Conservation (phyloP, 768 basidiomycete genomes). For the Pulveroboletus frians region DNA sequence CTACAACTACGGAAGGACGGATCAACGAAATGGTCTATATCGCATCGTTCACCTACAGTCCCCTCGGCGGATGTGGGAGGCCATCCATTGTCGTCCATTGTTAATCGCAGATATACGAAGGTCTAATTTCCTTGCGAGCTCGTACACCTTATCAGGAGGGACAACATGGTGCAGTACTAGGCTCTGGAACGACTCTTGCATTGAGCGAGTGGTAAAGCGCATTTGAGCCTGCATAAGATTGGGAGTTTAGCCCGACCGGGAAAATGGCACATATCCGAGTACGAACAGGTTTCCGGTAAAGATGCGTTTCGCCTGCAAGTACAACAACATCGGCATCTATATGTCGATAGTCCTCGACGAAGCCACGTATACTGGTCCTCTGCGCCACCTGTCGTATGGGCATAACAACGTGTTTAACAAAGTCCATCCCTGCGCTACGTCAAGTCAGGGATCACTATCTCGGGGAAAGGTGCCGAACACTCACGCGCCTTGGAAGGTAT, state of each 20-base stretch:
- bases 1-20: conserved; percentile 17
- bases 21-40: neutral
- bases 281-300: conserved; percentile 26
- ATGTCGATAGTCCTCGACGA: conserved; percentile 34
- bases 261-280: neutral
- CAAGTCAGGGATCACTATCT: conserved; percentile 9
- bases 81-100: conserved; percentile 33
- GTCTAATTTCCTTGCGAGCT: conserved; percentile 22
- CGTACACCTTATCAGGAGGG: conserved; percentile 21
- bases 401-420: conserved; percentile 34
- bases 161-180: conserved; percentile 24
- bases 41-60: conserved; percentile 28
- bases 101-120: conserved; percentile 22
- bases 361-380: conserved; percentile 32
- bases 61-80: conserved; percentile 36
- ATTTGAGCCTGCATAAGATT: conserved; percentile 19
- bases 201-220: conserved; percentile 21
- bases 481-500: conserved; percentile 39
- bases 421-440: conserved; percentile 36
- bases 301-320: conserved; percentile 37
- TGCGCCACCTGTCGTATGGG: conserved; percentile 32
- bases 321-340: conserved; percentile 33
- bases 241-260: neutral
- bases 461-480: conserved; percentile 13
- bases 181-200: conserved; percentile 18